Evolutionary conservation across 495 filamentous ascomycete genomes (phyloP).

Genomic region (Aspergillus ostianus): DNA sequence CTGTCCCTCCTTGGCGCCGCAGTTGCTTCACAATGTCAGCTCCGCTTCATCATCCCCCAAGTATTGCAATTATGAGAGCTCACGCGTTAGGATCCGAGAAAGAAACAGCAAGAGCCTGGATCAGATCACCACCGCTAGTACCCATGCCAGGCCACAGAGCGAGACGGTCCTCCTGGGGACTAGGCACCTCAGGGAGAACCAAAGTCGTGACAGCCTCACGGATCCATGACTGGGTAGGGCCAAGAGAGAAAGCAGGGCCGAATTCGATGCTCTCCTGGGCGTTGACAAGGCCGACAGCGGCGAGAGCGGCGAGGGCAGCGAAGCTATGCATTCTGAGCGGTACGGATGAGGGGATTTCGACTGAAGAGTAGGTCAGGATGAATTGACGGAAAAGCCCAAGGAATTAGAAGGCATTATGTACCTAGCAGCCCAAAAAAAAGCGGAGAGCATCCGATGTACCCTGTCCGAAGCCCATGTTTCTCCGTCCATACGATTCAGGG

Average conservation of each 20-base stretch:
- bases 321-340: conserved; percentile 7
- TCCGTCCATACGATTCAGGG: neutral
- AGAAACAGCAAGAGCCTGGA: conserved; percentile 37
- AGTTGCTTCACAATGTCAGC: conserved; percentile 22
- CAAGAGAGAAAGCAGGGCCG: conserved; percentile 34
- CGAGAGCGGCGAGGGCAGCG: conserved; percentile 14
- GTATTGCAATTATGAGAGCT: neutral
- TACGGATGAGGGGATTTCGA: neutral
- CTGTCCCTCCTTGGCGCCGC: conserved; percentile 30
- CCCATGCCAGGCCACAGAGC: conserved; percentile 41
- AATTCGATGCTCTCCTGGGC: conserved; percentile 27
- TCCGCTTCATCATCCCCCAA: neutral
- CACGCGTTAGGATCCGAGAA: conserved; percentile 28
- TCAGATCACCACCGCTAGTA: conserved; percentile 36
- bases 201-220: conserved; percentile 36
- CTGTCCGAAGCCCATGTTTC: neutral
- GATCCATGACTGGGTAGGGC: conserved; percentile 34
- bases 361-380: neutral
- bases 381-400: neutral
- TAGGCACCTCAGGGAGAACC: conserved; percentile 29
- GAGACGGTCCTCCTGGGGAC: conserved; percentile 28
- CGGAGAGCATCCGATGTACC: neutral
- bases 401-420: neutral
- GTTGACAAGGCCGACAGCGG: conserved; percentile 14
- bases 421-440: neutral